Evolutionary conservation across 805 yeast genomes (phyloP), one percentile per base, ranked within the genome.

Genomic region (Lipomyces yamadae): DNA sequence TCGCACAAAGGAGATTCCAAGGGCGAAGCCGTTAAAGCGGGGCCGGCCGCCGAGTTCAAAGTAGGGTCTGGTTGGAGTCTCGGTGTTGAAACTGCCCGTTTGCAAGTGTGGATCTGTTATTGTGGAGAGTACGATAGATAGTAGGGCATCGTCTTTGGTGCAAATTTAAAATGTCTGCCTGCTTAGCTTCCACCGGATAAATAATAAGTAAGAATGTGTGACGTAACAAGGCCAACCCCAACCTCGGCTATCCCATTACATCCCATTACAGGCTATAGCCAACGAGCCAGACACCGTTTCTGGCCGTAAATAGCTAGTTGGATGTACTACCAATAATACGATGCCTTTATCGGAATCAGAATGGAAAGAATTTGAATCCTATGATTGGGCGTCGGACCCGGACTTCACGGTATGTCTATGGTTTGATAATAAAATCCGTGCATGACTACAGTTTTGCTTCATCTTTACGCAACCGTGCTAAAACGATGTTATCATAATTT

Each of bases 381-480:
- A 67, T 37, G 70, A 67, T 34, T 67, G 68, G 68, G 50, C 55
- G 5, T 6, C 60, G 24, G 70, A 67, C 57, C 8, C 24, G 11
- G 64, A 67, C 24, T 67, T 67, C 30, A 67, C 63, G 5, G 70
- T 66, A 32, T 34, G 68, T 58, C 8, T 32, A 5, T 45, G 30
- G 30, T 24, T 24, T 24, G 24, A 1, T 24, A 24, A 24, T 24
- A 24, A 24, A 24, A 1, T 24, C 1, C 1, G 24, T 24, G 24
- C 24, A 24, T 1, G 24, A 24, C 1, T 24, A 24, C 24, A 24
- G 24, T 1, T 1, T 24, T 24, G 24, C 24, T 24, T 24, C 24
- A 24, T 11, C 55, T 52, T 5, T 15, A n/a, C 32, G 55, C 15
- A 29, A 29, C 33, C 13, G 34, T 29, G 10, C 15, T 29, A 52